Base-by-base conservation (phyloP, 169 alveolate genomes). In the Theileria annulata region DNA sequence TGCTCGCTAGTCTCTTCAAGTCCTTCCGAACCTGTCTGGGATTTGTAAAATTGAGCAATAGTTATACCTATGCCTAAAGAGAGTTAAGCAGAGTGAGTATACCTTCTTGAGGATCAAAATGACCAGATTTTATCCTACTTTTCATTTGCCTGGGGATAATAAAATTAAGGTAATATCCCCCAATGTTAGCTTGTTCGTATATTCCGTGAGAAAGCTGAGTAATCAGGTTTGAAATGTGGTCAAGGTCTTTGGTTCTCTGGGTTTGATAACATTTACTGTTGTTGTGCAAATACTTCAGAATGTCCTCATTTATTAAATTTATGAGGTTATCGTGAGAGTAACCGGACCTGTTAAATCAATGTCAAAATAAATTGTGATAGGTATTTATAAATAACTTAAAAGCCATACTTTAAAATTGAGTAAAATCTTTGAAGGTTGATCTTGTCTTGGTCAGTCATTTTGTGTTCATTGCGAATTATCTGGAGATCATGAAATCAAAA, bases 381-480 rank as follows among this genome's bases (percentile, higher is more conserved):
- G 17, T 19, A 25, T 25, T 42, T 42, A 42, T 2, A 42, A 59
- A 8, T 59, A 59, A 8, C 13, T 59, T 59, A n/a, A 33, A 37
- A 42, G 48, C n/a, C 51, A 1, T 77, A 76, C 66, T 85, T 69
- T 19, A 82, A 33, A 13, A 81, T 58, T 5, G 77, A 33, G 56
- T 82, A 80, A 28, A 76, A 67, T 15, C 75, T 82, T 48, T 82
- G 67, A 25, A 82, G 62, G 48, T 82, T 80, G 49, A 76, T 72
- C 23, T 73, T 66, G 54, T 76, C 79, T 0, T 51, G 47, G 68
- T 75, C 77, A 70, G 71, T 79, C 47, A 82, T 3, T 37, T 25
- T 31, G 15, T 31, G 27, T 64, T 33, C 59, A 37, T 64, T 31
- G 12, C 72, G 48, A 13, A 37, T 59, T 28, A 59, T 59, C 68